Conservation (phyloP, 345 rosid species). For the Euphorbia peplus region DNA sequence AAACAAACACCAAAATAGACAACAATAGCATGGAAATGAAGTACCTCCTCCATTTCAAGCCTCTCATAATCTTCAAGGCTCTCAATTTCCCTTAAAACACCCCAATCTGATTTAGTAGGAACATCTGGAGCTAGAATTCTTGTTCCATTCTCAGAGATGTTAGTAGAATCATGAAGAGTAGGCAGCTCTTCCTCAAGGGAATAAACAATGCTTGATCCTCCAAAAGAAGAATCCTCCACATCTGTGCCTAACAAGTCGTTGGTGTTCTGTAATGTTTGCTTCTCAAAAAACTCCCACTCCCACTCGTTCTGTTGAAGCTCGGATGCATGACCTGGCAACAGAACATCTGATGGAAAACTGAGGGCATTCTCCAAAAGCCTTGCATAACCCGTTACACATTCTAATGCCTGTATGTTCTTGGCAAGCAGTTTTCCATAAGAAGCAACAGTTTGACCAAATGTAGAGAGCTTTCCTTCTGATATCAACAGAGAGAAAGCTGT, state of each 20-base stretch:
- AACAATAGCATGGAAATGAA: slow-evolving; percentile 20
- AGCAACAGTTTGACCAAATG: slow-evolving; percentile 65
- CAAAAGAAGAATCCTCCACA: slow-evolving; percentile 22
- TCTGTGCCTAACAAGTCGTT: slow-evolving; percentile 31
- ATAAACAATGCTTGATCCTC: slow-evolving; percentile 46
- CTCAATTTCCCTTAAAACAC: slow-evolving; percentile 57
- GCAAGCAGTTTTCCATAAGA: slow-evolving; percentile 75
- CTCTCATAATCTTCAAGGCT: slow-evolving; percentile 67
- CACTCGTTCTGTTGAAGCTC: slow-evolving; percentile 53
- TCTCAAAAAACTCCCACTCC: slow-evolving; percentile 73
- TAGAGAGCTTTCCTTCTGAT: slow-evolving; percentile 73
- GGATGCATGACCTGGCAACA: slow-evolving; percentile 64
- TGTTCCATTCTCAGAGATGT: slow-evolving; percentile 41
- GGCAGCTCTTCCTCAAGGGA: slow-evolving; percentile 60
- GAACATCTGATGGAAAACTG: slow-evolving; percentile 70
- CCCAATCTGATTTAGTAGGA: slow-evolving; percentile 69
- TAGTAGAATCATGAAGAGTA: slow-evolving; percentile 34
- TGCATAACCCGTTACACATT: slow-evolving; percentile 71
- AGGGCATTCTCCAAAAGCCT: slow-evolving; percentile 72
- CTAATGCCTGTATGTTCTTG: slow-evolving; percentile 73
- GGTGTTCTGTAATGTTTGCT: slow-evolving; percentile 36
- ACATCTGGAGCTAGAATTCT: slow-evolving; percentile 40
- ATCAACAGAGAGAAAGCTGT: slow-evolving; percentile 68
- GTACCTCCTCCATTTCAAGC: slow-evolving; percentile 84
- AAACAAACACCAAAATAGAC: neutral